Base-by-base conservation (phyloP, 2,329 filamentous ascomycete species). In the Colletotrichum sp. region DNA sequence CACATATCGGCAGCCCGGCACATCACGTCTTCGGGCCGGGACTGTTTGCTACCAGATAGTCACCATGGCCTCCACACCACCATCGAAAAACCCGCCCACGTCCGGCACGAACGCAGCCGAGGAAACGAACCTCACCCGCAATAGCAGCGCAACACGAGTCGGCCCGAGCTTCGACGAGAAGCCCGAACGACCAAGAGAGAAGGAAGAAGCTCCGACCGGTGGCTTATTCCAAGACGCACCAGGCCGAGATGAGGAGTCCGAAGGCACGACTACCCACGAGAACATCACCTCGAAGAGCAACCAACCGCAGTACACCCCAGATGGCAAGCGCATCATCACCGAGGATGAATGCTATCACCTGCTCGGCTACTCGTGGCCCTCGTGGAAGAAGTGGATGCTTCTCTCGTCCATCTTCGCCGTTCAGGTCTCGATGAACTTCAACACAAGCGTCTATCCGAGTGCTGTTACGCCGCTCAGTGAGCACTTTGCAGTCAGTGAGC, bases 381-480 rank as follows among this genome's bases (percentile, higher is more conserved):
- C 80, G 6, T 83, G 81, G 83, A 88, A 88, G 78, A 91, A 90
- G 80, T 91, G 89, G 89, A 81, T 81, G 75, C 88, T 89, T 68
- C 83, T 91, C 43, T 82, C 81, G 30, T 84, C 88, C 76, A 88
- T 90, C 78, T 90, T 90, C 80, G 80, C 87, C 52, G 87, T 90
- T 10, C 88, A 90, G 76, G 86, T 88, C 28, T 89, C 88, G 16
- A 91, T 91, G 88, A 91, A 91, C 80, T 87, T 89, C 79, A 91
- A 91, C 78, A 87, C 89, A 1, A 87, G 87, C 10, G 83, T 90
- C 68, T 90, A 88, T 77, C 84, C 87, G 26, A 89, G 90, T 72
- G 89, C 86, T 1, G 84, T 90, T 26, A 77, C 77, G 6, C 84
- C 83, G n/a, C 85, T 90, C 36, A 79, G 82, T 3, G 80, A 88